Evolutionary conservation across 2,329 filamentous ascomycete species (phyloP).

Genomic region (Apiospora malaysiana): DNA sequence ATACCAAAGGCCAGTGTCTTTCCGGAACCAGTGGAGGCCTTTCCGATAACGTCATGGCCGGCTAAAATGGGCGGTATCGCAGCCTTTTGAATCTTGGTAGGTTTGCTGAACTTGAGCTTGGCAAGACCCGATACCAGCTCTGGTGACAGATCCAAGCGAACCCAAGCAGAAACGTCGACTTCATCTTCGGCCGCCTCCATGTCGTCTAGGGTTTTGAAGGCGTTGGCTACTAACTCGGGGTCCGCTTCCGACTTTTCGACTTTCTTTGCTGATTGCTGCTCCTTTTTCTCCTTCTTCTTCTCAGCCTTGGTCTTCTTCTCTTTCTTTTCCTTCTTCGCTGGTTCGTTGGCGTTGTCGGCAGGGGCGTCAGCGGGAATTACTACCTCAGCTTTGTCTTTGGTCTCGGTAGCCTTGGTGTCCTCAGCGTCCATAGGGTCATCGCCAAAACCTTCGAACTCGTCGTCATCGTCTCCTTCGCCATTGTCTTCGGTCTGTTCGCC

Average conservation of each 20-base stretch:
- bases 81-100: constrained; percentile 80
- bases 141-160: constrained; percentile 73
- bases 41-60: constrained; percentile 92
- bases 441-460: constrained; percentile 71
- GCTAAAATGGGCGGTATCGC: constrained; percentile 82
- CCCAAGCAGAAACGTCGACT: constrained; percentile 80
- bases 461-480: constrained; percentile 50
- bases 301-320: constrained; percentile 30
- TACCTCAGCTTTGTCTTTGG: constrained; percentile 12
- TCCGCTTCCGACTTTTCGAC: constrained; percentile 44
- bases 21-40: constrained; percentile 94
- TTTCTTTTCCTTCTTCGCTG: constrained; percentile 36
- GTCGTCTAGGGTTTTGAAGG: constrained; percentile 63
- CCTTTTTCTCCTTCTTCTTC: constrained; percentile 36
- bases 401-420: constrained; percentile 13
- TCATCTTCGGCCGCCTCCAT: constrained; percentile 62
- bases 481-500: constrained; percentile 29
- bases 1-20: constrained; percentile 96
- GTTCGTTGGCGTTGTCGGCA: constrained; percentile 34
- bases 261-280: constrained; percentile 36
- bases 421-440: constrained; percentile 48
- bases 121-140: constrained; percentile 76
- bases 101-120: constrained; percentile 78
- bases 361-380: constrained; percentile 29
- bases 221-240: constrained; percentile 50